A percentile compares a stretch with the other conserved stretches of the same genome.
phyloP scores from a whole-genome alignment of 768 basidiomycete genomes.

The Podaxis sp. region DNA sequence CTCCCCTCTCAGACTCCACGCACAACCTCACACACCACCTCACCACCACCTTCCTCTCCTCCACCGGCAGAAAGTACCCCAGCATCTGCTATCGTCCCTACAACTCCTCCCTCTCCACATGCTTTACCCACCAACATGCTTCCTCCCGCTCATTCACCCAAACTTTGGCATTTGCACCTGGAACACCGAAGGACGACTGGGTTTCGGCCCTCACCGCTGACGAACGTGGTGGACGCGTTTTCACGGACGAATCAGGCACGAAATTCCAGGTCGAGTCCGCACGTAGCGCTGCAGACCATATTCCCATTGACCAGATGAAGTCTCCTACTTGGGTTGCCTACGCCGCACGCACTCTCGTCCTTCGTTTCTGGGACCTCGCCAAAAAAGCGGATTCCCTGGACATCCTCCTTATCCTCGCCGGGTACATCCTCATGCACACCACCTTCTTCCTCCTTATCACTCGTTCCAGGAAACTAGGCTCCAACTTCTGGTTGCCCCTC shows the following conservation, averaged over 20 bases:
- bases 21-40: constrained; percentile 51
- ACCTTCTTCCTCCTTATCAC: constrained; percentile 92
- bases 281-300: constrained; percentile 36
- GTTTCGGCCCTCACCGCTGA: constrained; percentile 31
- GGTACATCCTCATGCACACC: constrained; percentile 93
- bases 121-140: constrained; percentile 24
- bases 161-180: constrained; percentile 51
- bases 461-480: constrained; percentile 83
- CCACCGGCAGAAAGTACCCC: constrained; percentile 46
- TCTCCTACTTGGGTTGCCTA: constrained; percentile 89
- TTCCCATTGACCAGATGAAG: constrained; percentile 70
- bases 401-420: constrained; percentile 89
- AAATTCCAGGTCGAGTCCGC: constrained; percentile 49
- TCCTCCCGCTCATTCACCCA: constrained; percentile 45
- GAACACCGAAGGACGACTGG: constrained; percentile 47
- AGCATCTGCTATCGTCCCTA: constrained; percentile 47
- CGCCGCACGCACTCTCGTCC: constrained; percentile 68
- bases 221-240: constrained; percentile 19
- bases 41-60: constrained; percentile 35
- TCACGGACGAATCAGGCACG: constrained; percentile 38
- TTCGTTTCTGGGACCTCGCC: constrained; percentile 84
- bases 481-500: constrained; percentile 51
- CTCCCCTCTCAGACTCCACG: constrained; percentile 41
- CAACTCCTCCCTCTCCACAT: constrained; percentile 20
- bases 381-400: constrained; percentile 96